phyloP scores from a whole-genome alignment of 129 eudicot genomes.

The Kitagawia praeruptora region DNA sequence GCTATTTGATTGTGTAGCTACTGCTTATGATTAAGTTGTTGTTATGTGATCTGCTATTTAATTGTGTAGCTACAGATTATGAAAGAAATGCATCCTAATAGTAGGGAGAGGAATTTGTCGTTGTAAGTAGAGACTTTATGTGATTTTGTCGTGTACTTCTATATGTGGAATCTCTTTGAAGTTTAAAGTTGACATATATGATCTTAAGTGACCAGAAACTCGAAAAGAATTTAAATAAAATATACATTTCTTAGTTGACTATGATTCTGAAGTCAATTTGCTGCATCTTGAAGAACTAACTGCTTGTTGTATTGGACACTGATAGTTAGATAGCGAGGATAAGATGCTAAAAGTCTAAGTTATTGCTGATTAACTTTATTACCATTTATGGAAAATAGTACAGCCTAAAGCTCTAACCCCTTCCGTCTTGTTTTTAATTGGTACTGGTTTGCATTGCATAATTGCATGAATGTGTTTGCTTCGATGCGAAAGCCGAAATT shows the following conservation, averaged over 20 bases:
- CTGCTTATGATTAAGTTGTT: not conserved
- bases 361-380: not conserved
- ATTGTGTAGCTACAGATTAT: not conserved
- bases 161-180: not conserved
- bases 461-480: not conserved
- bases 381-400: not conserved
- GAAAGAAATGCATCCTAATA: not conserved
- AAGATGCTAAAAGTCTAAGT: not conserved
- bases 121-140: not conserved
- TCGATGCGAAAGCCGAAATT: not conserved
- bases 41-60: not conserved
- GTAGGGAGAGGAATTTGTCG: not conserved
- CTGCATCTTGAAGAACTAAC: not conserved
- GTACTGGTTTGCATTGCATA: not conserved
- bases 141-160: not conserved
- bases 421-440: not conserved
- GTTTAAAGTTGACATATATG: not conserved
- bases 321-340: not conserved
- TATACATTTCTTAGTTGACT: too few species aligned
- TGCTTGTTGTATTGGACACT: not conserved
- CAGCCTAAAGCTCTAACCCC: not conserved
- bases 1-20: too few species aligned
- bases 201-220: too few species aligned
- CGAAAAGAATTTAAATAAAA: too few species aligned
- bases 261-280: too few species aligned